Evolutionary conservation across 2,329 filamentous ascomycete genomes (phyloP), one percentile per base, ranked within the genome.

Genomic region (Calcarisporium arbuscula): DNA sequence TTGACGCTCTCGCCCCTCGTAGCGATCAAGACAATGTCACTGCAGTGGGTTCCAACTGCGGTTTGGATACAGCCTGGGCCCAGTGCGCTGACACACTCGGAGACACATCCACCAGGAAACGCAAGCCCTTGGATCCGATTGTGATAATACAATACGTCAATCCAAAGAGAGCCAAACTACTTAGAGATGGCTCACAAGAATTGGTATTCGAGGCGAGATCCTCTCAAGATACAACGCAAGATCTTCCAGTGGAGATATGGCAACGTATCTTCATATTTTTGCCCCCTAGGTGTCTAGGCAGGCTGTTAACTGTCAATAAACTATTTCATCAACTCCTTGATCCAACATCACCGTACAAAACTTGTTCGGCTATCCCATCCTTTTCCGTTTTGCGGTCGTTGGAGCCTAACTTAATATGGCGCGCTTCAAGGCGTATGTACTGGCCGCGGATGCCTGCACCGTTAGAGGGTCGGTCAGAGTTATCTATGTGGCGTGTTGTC

Each of bases 401-500:
- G 48, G 72, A 73, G 51, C 75, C 82, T 48, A 75, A 86, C 51
- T 60, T 63, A 30, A 77, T 90, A 48, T 90, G 85, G 85, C 72
- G 73, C 52, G 64, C 68, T 45, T 82, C 84, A 48, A 75, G 84
- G 51, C 77, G 77, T 47, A 60, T 64, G 15, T 80, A 76, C 54
- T 74, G 75, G 62, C 76, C 76, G 18, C 71, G 72, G 45, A 76
- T 88, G 64, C 85, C 85, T 30, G 68, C 70, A 36, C 85, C 85
- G 19, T 65, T 90, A 32, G 62, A 65, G 34, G 71, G 68, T 38
- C 74, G 72, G 52, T 74, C 74, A 27, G 85, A 92, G 57, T 64
- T 85, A 44, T 74, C 81, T 27, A 89, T 89, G 83, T 87, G 85
- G 74, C 74, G 73, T 49, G 63, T 92, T 32, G 67, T 77, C 22